These are phyloP conservation scores for Rickenella mellea DNA, from an alignment of 768 basidiomycete genomes.

Conservation along the genomic window DNA sequence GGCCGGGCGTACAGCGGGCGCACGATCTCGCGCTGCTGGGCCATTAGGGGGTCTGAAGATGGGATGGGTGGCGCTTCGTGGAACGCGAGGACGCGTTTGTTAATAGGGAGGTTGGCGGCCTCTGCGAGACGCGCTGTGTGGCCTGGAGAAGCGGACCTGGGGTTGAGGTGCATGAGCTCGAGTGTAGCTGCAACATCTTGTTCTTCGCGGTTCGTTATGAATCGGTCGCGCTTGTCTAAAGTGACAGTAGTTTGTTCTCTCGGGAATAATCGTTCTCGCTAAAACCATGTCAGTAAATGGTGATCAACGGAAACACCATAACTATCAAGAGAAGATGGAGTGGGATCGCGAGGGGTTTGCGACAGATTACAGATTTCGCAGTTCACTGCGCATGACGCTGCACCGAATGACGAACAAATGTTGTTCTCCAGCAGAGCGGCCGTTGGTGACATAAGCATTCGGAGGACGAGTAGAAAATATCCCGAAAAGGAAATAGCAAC, in stretches of 20 bases:
- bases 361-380: too few species aligned
- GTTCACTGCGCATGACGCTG: too few species aligned
- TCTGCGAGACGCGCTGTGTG: slow-evolving; percentile 72
- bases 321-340: too few species aligned
- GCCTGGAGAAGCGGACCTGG: slow-evolving; percentile 54
- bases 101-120: slow-evolving; percentile 67
- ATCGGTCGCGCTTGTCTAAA: slow-evolving; percentile 48
- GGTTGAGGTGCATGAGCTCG: slow-evolving; percentile 50
- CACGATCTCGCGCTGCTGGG: slow-evolving; percentile 69
- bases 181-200: slow-evolving; percentile 54
- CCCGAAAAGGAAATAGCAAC: too few species aligned
- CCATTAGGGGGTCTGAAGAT: slow-evolving; percentile 65
- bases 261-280: slow-evolving; percentile 5
- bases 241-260: slow-evolving; percentile 4
- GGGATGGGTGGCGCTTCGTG: slow-evolving; percentile 79
- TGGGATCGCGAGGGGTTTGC: too few species aligned
- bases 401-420: too few species aligned
- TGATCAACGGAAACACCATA: neutral
- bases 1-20: slow-evolving; percentile 64
- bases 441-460: too few species aligned
- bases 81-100: slow-evolving; percentile 79
- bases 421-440: too few species aligned
- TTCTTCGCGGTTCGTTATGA: slow-evolving; percentile 55
- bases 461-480: too few species aligned
- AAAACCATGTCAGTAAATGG: neutral